phyloP scores from a whole-genome alignment of 805 yeast species.

The Candida oleophila region DNA sequence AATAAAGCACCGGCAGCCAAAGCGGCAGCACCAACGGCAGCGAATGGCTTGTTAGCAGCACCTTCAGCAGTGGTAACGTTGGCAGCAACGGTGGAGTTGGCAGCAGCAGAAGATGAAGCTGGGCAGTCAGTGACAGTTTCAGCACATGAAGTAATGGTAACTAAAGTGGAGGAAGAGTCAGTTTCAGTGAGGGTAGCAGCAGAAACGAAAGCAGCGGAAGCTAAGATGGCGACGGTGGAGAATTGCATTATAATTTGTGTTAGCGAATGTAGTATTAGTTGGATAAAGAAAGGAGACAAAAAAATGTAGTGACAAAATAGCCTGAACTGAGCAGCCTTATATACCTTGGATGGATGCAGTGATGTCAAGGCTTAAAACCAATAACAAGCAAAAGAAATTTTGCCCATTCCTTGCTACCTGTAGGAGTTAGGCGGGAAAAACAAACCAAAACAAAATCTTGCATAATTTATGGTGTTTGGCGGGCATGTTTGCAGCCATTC shows the following conservation, averaged over 20 bases:
- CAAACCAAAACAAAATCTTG: not conserved
- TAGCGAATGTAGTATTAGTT: constrained; percentile 30
- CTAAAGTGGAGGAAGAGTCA: constrained; percentile 37
- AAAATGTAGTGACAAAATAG: not conserved
- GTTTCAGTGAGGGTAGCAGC: constrained; percentile 34
- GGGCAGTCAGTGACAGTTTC: constrained; percentile 49
- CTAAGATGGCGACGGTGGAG: constrained; percentile 35
- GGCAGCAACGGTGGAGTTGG: constrained; percentile 14
- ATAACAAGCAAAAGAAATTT: not conserved
- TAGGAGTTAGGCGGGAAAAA: not conserved
- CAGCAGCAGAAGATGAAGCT: constrained; percentile 11
- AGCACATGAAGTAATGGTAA: constrained; percentile 47
- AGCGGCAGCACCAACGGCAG: constrained; percentile 45
- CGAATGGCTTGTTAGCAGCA: constrained; percentile 31
- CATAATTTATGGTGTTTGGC: not conserved
- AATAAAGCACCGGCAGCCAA: constrained; percentile 53
- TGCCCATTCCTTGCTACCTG: too few relatives aligned
- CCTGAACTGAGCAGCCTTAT: not conserved
- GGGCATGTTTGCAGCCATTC: not conserved
- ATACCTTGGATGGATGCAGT: not conserved
- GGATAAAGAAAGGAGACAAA: constrained; percentile 18
- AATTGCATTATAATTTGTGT: constrained; percentile 42
- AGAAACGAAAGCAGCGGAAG: constrained; percentile 29
- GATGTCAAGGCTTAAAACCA: not conserved
- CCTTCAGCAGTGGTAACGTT: constrained; percentile 37